Conservation (phyloP, 257 asterid genomes). For the Solanum infundibuliforme region DNA sequence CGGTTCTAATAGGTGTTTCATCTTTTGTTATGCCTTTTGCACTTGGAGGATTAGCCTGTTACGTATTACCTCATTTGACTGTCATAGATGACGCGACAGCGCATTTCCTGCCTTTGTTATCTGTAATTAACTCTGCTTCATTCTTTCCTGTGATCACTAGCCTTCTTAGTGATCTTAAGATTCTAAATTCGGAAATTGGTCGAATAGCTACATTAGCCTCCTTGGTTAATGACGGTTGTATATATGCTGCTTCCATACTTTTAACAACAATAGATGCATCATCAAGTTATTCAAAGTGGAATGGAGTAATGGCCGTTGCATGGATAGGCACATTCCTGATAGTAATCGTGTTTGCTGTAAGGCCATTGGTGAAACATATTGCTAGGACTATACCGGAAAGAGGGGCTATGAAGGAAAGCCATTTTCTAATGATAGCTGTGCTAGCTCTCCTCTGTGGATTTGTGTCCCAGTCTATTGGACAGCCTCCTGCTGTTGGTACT, state of each 20-base stretch:
- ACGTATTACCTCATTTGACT: neutral
- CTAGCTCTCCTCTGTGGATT: constrained; percentile 26
- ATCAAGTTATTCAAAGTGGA: neutral
- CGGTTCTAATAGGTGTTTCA: constrained; percentile 26
- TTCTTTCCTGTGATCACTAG: constrained; percentile 47
- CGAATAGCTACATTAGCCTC: constrained; percentile 42
- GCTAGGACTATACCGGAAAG: constrained; percentile 28
- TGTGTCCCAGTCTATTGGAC: constrained; percentile 31
- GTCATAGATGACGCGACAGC: constrained; percentile 1
- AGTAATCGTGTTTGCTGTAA: constrained; percentile 12
- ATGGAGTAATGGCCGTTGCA: neutral
- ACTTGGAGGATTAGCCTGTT: constrained; percentile 4
- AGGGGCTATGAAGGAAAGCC: constrained; percentile 29
- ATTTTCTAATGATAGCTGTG: constrained; percentile 21
- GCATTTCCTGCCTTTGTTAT: constrained; percentile 15
- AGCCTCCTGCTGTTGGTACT: constrained; percentile 37
- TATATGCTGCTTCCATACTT: constrained; percentile 4
- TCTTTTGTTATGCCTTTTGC: constrained; percentile 27
- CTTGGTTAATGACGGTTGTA: constrained; percentile 27
- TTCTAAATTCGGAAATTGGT: constrained; percentile 56
- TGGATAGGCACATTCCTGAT: neutral
- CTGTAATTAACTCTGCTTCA: constrained; percentile 21
- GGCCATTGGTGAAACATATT: constrained; percentile 13
- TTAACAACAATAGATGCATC: neutral
- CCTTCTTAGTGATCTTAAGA: constrained; percentile 40